A percentile compares a stretch with the other conserved stretches of the same genome.
Evolutionary conservation across 768 basidiomycete species (phyloP).

Genomic region (Flagelloscypha sp.): DNA sequence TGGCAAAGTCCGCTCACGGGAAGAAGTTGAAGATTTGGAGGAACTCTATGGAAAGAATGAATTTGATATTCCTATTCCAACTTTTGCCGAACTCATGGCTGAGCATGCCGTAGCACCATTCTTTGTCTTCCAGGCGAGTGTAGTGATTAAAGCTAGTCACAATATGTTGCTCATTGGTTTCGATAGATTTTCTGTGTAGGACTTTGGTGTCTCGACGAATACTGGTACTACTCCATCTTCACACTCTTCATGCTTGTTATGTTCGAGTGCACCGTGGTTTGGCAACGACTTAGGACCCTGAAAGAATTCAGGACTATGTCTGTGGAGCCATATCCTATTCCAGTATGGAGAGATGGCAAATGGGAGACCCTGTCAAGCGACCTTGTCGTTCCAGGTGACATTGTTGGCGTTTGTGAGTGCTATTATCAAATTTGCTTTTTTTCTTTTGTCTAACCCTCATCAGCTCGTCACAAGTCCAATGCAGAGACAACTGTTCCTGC

Average conservation of each 20-base stretch:
- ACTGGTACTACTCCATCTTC: conserved; percentile 98
- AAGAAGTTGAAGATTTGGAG: conserved; percentile 41
- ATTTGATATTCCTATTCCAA: conserved; percentile 95
- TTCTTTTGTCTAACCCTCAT: conserved; percentile 3
- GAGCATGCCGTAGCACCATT: conserved; percentile 99
- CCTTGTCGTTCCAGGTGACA: conserved; percentile 83
- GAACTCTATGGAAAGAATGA: conserved; percentile 86
- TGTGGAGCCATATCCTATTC: conserved; percentile 81
- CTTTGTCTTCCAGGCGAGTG: conserved; percentile 99
- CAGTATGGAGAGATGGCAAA: conserved; percentile 67
- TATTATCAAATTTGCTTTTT: conserved; percentile 6
- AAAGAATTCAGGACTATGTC: conserved; percentile 98
- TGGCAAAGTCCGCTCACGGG: conserved; percentile 45
- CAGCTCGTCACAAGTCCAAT: conserved; percentile 57
- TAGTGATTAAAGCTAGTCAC: no score
- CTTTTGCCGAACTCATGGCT: conserved; percentile 81
- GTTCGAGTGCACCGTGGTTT: conserved; percentile 98
- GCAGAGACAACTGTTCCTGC: conserved; percentile 92
- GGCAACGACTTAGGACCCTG: conserved; percentile 93
- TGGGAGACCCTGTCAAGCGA: conserved; percentile 83
- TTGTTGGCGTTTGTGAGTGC: conserved; percentile 70
- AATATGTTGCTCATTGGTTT: no score
- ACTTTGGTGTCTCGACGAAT: conserved; percentile 96
- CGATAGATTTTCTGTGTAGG: conserved; percentile 97
- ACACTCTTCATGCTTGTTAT: conserved; percentile 97